Evolutionary conservation across 2,329 filamentous ascomycete genomes (phyloP), one percentile per base, ranked within the genome.

Genomic region (Colletotrichum musae): DNA sequence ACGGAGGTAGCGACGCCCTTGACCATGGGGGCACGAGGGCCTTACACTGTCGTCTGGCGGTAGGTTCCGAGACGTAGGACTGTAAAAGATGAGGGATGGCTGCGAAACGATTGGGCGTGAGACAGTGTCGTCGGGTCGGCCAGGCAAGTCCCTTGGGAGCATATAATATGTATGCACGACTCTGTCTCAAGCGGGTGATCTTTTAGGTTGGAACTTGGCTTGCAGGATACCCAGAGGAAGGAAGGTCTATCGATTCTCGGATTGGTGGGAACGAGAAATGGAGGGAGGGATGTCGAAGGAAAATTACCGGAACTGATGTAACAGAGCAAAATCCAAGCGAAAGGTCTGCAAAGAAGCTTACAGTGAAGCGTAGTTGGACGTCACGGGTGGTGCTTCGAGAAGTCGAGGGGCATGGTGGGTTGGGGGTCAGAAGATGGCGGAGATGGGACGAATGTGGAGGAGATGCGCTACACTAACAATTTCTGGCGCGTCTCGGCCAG

Each of bases 391-490:
- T 36, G 57, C 64, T 70, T 70, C 68, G 57, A 68, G 64, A 54
- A 68, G 64, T 16, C 39, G 52, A 56, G 56, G 52, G 32, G 43
- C n/a, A n/a, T 48, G 21, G 61, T 51, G 43, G 60, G 43, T 59
- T 66, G 52, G 56, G 52, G 32, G 66, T 66, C 24, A 66, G 66
- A 60, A 66, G 56, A 60, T 57, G 62, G 48, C 50, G 28, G 62
- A 69, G 66, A 69, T 69, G 62, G 50, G 66, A 66, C 45, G 56
- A 57, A 69, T 52, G 50, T 69, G 66, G 66, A 69, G 56, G 61
- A 66, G 43, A 66, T 69, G 43, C 66, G 66, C 66, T 57, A 60
- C 66, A 69, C 66, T 69, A 69, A 69, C 62, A 60, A 60, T 66
- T 60, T 52, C 62, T 60, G 62, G 62, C 54, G 66, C 66, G 66